Evolutionary conservation across 192 early-diverging fungal genomes (phyloP).

Genomic region (Gryganskiella cystojenkinii): DNA sequence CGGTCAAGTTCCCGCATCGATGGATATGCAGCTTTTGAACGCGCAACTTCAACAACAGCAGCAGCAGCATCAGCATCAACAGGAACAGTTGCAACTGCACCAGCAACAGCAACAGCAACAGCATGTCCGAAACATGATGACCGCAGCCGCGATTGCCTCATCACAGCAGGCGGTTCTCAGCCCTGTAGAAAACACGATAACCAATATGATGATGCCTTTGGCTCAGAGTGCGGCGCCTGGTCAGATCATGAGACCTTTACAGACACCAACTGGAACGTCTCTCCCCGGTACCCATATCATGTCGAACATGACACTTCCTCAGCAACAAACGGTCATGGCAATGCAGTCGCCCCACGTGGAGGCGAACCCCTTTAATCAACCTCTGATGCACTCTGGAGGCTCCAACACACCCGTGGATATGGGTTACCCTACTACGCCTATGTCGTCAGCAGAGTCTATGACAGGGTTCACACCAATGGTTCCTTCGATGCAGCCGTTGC

Average conservation of each 20-base stretch:
- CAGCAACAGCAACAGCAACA: slow-evolving; percentile 27
- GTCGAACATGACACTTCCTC: slow-evolving; percentile 1
- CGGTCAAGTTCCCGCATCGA: slow-evolving; percentile 14
- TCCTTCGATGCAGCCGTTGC: slow-evolving; percentile 27
- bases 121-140: slow-evolving; percentile 26
- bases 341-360: slow-evolving; percentile 7
- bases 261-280: slow-evolving; percentile 2
- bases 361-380: background rate
- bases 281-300: background rate
- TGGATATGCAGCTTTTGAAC: slow-evolving; percentile 36
- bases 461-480: slow-evolving; percentile 34
- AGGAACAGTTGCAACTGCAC: slow-evolving; percentile 13
- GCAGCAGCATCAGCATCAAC: slow-evolving; percentile 20
- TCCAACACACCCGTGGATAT: slow-evolving; percentile 17
- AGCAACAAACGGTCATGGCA: slow-evolving; percentile 6
- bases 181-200: slow-evolving; percentile 15
- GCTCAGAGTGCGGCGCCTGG: background rate
- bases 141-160: slow-evolving; percentile 17
- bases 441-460: slow-evolving; percentile 26
- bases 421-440: slow-evolving; percentile 9
- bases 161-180: slow-evolving; percentile 17
- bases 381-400: background rate
- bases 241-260: slow-evolving; percentile 2
- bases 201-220: slow-evolving; percentile 19
- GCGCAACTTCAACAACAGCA: slow-evolving; percentile 40